These are phyloP conservation scores for Secale cereale DNA, from an alignment of 176 grass and related monocot genomes.

Conservation along the genomic window DNA sequence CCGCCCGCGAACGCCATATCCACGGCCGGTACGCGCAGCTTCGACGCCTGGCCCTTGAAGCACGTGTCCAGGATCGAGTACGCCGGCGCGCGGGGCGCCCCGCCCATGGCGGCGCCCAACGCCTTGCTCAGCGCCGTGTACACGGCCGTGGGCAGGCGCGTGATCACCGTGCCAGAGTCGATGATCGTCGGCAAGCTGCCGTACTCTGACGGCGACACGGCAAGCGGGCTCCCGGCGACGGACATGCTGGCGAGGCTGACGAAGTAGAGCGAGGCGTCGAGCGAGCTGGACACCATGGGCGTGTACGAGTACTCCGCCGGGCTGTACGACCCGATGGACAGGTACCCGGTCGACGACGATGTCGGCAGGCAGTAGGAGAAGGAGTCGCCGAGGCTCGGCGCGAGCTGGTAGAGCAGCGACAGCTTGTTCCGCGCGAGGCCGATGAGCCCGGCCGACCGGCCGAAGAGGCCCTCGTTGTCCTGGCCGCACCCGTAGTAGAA, in stretches of 20 bases:
- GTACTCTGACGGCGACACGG: slow-evolving; percentile 49
- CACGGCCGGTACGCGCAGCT: slow-evolving; percentile 47
- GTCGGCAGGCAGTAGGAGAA: slow-evolving; percentile 82
- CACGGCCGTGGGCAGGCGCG: slow-evolving; percentile 59
- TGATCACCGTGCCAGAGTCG: slow-evolving; percentile 86
- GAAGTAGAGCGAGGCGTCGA: slow-evolving; percentile 52
- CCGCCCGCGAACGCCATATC: slow-evolving; percentile 52
- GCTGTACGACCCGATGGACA: slow-evolving; percentile 47
- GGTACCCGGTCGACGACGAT: slow-evolving; percentile 29
- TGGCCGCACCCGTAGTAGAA: slow-evolving; percentile 81
- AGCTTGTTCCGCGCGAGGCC: slow-evolving; percentile 60
- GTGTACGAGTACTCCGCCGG: slow-evolving; percentile 33
- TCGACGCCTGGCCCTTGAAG: slow-evolving; percentile 42
- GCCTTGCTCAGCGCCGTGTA: slow-evolving; percentile 66
- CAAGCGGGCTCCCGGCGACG: slow-evolving; percentile 29
- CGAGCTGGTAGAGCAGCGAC: slow-evolving; percentile 60
- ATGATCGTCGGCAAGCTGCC: slow-evolving; percentile 59
- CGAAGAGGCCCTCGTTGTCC: slow-evolving; percentile 70
- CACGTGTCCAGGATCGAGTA: slow-evolving; percentile 74
- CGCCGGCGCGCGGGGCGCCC: slow-evolving; percentile 21
- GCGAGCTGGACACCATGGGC: slow-evolving; percentile 44
- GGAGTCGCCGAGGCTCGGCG: slow-evolving; percentile 41
- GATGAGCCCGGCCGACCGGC: slow-evolving; percentile 53
- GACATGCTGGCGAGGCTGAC: slow-evolving; percentile 34
- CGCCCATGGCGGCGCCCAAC: slow-evolving; percentile 37